A percentile compares a stretch with the other conserved stretches of the same genome.
phyloP scores from a whole-genome alignment of 176 grass and related monocot genomes.

The Pontederia paniculata region DNA sequence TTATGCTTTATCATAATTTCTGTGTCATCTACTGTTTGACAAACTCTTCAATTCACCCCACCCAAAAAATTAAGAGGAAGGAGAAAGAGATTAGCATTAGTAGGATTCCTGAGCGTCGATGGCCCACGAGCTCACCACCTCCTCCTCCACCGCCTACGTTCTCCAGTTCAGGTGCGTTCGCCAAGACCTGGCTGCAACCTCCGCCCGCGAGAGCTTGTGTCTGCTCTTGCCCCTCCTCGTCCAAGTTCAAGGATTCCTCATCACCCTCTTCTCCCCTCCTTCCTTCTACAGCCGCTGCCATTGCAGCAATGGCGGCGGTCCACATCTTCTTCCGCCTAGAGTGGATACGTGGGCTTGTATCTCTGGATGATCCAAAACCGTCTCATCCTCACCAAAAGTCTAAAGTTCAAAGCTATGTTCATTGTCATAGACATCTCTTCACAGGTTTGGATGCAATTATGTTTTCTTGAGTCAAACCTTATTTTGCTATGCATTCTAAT shows the following conservation, averaged over 20 bases:
- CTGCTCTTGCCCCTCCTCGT: constrained; percentile 46
- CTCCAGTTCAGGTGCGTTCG: background rate
- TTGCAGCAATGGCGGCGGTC: background rate
- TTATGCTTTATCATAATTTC: too few species aligned
- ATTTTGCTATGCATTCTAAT: background rate
- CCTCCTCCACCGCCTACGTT: background rate
- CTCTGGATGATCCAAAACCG: constrained; percentile 58
- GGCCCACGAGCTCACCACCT: background rate
- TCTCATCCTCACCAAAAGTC: constrained; percentile 84
- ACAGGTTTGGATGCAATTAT: constrained; percentile 35
- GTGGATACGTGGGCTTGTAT: constrained; percentile 52
- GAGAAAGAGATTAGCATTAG: too few species aligned
- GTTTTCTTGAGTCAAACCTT: background rate
- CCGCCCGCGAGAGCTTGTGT: constrained; percentile 4
- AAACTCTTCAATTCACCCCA: too few species aligned
- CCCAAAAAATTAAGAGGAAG: background rate
- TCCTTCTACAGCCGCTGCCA: constrained; percentile 15
- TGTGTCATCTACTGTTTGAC: too few species aligned
- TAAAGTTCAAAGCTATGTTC: constrained; percentile 70
- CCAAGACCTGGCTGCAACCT: constrained; percentile 3
- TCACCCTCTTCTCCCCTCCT: constrained; percentile 1
- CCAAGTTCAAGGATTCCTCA: constrained; percentile 12
- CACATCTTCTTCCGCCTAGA: constrained; percentile 5
- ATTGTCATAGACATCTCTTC: constrained; percentile 65
- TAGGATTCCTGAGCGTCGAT: background rate